These are phyloP conservation scores for Buddleja alternifolia DNA, from an alignment of 257 asterid species.

Conservation along the genomic window DNA sequence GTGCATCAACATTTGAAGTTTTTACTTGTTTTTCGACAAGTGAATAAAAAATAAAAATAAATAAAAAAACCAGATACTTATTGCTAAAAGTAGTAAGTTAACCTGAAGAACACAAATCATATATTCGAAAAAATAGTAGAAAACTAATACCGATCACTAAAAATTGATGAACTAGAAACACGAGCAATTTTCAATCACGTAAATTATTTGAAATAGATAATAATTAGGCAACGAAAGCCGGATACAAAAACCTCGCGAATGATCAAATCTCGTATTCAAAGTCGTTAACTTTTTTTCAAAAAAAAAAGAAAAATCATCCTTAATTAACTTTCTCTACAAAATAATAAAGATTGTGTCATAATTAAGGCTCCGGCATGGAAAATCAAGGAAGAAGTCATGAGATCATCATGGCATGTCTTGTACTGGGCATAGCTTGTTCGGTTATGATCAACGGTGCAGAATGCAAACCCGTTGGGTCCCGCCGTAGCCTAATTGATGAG, in stretches of 20 bases:
- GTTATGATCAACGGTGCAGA: slow-evolving; percentile 24
- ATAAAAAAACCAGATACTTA: neutral
- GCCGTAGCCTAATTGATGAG: slow-evolving; percentile 40
- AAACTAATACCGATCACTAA: neutral
- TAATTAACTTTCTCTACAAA: no score
- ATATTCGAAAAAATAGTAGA: neutral
- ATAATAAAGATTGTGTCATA: no score
- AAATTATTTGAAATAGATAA: neutral
- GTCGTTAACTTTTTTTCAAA: neutral
- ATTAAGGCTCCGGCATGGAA: slow-evolving; percentile 16
- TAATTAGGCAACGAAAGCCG: no score
- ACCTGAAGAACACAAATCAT: neutral
- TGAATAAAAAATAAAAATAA: no score
- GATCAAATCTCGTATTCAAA: neutral
- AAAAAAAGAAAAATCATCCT: neutral
- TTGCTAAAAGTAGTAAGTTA: slow-evolving; percentile 5
- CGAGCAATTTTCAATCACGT: neutral
- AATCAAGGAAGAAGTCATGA: neutral
- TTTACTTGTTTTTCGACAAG: neutral
- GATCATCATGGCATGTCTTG: slow-evolving; percentile 5
- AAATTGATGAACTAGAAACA: slow-evolving; percentile 1
- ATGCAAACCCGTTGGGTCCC: slow-evolving; percentile 26
- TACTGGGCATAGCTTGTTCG: slow-evolving; percentile 34
- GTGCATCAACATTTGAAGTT: neutral
- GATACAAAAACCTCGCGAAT: neutral